Evolutionary conservation across 345 rosid species (phyloP).

Genomic region (Pugionium dolabratum): DNA sequence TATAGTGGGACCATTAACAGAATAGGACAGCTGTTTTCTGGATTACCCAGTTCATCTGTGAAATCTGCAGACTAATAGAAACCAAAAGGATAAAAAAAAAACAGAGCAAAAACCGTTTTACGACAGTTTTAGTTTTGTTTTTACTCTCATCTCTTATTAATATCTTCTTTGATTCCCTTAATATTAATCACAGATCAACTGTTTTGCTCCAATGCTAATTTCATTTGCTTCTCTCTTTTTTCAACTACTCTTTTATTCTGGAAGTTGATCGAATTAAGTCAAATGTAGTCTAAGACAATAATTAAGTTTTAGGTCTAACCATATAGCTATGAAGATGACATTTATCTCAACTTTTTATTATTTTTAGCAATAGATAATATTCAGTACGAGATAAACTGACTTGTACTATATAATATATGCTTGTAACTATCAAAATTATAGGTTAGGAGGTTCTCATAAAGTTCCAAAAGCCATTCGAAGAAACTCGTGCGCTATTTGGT

Average conservation of each 20-base stretch:
- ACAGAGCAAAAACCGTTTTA: slow-evolving; percentile 14
- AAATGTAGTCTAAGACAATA: background rate
- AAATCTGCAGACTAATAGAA: slow-evolving; percentile 48
- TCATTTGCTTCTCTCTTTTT: no score
- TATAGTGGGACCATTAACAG: slow-evolving; percentile 53
- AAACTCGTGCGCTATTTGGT: slow-evolving; percentile 26
- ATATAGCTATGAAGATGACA: slow-evolving; percentile 14
- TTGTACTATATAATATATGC: background rate
- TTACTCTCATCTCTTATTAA: slow-evolving; percentile 8
- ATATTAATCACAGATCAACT: slow-evolving; percentile 3
- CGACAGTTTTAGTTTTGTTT: background rate
- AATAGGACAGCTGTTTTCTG: slow-evolving; percentile 54
- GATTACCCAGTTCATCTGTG: slow-evolving; percentile 38
- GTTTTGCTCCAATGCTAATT: background rate
- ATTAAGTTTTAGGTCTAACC: background rate
- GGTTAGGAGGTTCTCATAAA: slow-evolving; percentile 6
- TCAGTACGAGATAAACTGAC: background rate
- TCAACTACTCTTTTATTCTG: background rate
- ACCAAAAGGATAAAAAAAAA: slow-evolving; percentile 4
- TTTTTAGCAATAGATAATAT: background rate
- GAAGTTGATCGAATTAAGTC: background rate
- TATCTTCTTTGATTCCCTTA: slow-evolving; percentile 9
- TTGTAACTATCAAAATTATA: background rate
- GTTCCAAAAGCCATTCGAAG: background rate
- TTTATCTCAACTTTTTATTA: background rate